These are phyloP conservation scores for Dictyostelium intermedium DNA, from an alignment of 78 protist species.

Conservation along the genomic window DNA sequence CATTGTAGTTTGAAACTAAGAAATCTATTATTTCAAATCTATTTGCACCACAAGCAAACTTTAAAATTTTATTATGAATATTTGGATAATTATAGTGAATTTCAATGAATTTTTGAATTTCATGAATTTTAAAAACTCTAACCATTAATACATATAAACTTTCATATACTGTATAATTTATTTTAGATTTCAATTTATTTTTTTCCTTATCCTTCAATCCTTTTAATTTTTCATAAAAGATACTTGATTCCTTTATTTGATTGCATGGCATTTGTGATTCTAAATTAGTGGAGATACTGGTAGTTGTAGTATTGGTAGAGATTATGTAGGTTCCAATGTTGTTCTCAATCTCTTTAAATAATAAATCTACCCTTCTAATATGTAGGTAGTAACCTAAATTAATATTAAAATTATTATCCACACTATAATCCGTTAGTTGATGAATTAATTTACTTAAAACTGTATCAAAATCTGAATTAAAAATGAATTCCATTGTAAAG, in stretches of 20 bases:
- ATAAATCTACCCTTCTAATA: neutral
- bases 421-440: neutral
- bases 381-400: neutral
- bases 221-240: neutral
- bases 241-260: neutral
- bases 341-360: neutral
- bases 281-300: no score
- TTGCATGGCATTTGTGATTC: neutral
- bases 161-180: neutral
- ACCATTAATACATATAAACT: neutral
- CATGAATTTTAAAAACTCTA: neutral
- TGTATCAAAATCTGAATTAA: neutral
- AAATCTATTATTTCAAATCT: neutral
- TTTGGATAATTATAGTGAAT: neutral
- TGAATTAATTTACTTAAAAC: neutral
- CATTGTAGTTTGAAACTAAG: neutral
- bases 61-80: neutral
- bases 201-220: neutral
- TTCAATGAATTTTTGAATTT: neutral
- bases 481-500: neutral
- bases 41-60: neutral
- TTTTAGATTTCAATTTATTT: neutral
- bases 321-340: no score
- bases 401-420: neutral
- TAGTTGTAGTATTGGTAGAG: neutral